Evolutionary conservation across 352 stramenopile genomes (phyloP), one percentile per base, ranked within the genome.

Genomic region (Globisporangium parvum): DNA sequence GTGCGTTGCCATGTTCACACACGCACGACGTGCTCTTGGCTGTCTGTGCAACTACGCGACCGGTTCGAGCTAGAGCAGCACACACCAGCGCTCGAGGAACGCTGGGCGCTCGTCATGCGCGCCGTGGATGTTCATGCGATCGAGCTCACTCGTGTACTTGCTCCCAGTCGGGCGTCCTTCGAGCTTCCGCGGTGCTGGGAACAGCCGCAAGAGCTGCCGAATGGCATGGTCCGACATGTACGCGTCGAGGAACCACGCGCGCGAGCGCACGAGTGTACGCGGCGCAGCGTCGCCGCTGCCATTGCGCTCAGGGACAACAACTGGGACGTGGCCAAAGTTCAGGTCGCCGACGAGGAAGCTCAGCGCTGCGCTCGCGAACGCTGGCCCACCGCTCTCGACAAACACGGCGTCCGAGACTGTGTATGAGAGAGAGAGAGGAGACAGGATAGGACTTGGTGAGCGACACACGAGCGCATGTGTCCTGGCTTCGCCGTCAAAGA

Each of bases 221-320:
- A 91, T 75, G 28, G 83, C 75, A 28, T 75, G 49, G 44, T 91
- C 79, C 21, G 81, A 91, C 51, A 91, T 71, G 65, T 88, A 91
- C 35, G 79, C 75, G 45, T 91, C 79, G 12, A 88, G 55, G 59
- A 75, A 63, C 81, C 81, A 91, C 14, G 74, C 45, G n/a, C 75
- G 74, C 42, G 64, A 70, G 44, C 71, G 77, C 14, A 80, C 54
- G 18, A 49, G 11, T 3, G 44, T 37, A 11, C 46, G 15, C 42
- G 10, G 50, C 21, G 31, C 28, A 55, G 20, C 28, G 9, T 20
- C 20, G 39, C 42, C 37, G 49, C 9, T 65, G n/a, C 31, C 44
- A 59, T 44, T 59, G 50, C 20, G 28, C 52, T 26, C 48, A 44
- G 14, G 41, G 10, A 31, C 42, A 14, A 44, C 63, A 69, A 63